Evolutionary conservation across 2,329 filamentous ascomycete genomes (phyloP), one percentile per base, ranked within the genome.

Genomic region (Neurospora sp.): DNA sequence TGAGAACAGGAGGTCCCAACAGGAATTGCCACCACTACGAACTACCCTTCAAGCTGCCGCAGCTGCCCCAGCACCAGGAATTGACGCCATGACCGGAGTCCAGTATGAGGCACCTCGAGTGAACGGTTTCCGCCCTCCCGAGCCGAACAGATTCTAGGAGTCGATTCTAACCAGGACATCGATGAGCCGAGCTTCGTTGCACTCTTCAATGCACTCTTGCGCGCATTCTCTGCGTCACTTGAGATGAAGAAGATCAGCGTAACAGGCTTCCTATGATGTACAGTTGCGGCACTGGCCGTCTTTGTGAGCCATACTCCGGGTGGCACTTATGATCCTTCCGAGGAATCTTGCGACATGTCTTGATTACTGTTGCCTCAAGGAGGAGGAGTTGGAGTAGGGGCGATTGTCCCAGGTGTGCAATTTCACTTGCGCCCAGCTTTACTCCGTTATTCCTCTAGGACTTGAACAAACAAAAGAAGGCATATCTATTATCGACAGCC

Each of bases 11-110:
- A 69, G 79, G 70, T 71, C 77, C 69, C 67, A 74, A 1, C 73
- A 77, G 23, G 84, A 88, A 74, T 79, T 90, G 38, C 87, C 87
- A 13, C 87, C 87, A 1, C 80, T 90, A 42, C 82, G 87, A 11
- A 83, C 84, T 36, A 62, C 52, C 17, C 78, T 88, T 17, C 84
- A 82, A 74, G 80, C 80, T 68, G 79, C 78, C 70, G 76, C 84
- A 9, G 76, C 80, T 5, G 81, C 78, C 38, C 79, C 78, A 13
- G 68, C 71, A 0, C 84, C 87, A 62, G 52, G 52, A 62, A 5
- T 62, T 1, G 88, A 90, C 28, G 86, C 86, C 0, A 90, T 90
- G 88, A 89, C 86, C 1, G 88, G 88, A 1, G 87, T 90, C 6
- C 88, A 90, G 75, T 90, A 90, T 68, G 86, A 88, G 38, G 79